phyloP scores from a whole-genome alignment of 768 basidiomycete species.

The Russula ochroleuca region DNA sequence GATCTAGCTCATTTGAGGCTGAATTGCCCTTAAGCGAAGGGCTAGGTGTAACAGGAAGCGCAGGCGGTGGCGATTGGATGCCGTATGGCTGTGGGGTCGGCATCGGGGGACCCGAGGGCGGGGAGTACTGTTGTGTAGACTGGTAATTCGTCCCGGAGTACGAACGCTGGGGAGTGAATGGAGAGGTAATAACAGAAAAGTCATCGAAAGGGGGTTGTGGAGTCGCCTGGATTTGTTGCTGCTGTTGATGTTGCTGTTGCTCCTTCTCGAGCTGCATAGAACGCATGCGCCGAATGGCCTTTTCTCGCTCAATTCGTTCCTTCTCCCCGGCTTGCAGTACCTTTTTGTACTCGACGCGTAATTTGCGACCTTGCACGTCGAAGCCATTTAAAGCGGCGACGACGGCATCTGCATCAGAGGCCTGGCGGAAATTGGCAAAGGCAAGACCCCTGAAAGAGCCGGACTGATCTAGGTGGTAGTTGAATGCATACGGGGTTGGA shows the following conservation, averaged over 20 bases:
- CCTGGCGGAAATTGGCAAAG: conserved; percentile 95
- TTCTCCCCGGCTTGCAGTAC: conserved; percentile 99
- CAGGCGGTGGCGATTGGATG: conserved; percentile 48
- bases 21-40: conserved; percentile 56
- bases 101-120: conserved; percentile 44
- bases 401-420: conserved; percentile 89
- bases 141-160: conserved; percentile 63
- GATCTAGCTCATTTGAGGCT: conserved; percentile 71
- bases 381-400: conserved; percentile 95
- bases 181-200: conserved; percentile 53
- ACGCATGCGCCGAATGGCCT: conserved; percentile 96
- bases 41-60: conserved; percentile 51
- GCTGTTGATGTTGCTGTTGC: conserved; percentile 40
- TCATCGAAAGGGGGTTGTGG: conserved; percentile 53
- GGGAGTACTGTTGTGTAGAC: conserved; percentile 59
- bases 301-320: conserved; percentile 97
- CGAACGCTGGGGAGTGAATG: conserved; percentile 68
- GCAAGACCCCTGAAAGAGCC: conserved; percentile 96
- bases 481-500: conserved; percentile 98
- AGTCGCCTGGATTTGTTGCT: conserved; percentile 34
- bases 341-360: conserved; percentile 99
- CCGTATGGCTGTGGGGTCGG: conserved; percentile 42
- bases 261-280: conserved; percentile 95
- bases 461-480: conserved; percentile 95
- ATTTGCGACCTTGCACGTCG: conserved; percentile 92